Evolutionary conservation across 495 filamentous ascomycete genomes (phyloP).

Genomic region (Penicillium canariense): DNA sequence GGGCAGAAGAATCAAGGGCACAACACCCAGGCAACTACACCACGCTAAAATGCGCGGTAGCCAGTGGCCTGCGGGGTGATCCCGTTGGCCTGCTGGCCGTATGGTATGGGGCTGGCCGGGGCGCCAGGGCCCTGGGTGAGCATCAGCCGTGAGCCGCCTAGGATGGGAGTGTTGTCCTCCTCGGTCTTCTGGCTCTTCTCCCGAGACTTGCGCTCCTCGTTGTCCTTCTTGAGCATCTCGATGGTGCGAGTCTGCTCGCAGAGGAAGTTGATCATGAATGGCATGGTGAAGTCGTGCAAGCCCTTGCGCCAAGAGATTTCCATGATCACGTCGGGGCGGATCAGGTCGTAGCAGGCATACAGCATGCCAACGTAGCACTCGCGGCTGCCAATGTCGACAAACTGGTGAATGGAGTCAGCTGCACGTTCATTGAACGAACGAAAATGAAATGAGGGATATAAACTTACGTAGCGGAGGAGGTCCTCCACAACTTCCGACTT

Average conservation of each 20-base stretch:
- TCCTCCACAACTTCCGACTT: slow-evolving; percentile 94
- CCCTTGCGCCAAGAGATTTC: slow-evolving; percentile 97
- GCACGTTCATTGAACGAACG: slow-evolving; percentile 4
- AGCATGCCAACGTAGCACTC: slow-evolving; percentile 99
- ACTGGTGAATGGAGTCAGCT: slow-evolving; percentile 56
- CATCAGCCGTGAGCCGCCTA: slow-evolving; percentile 90
- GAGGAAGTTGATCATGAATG: slow-evolving; percentile 98
- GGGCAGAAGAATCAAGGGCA: slow-evolving; percentile 5
- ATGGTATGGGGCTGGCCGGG: slow-evolving; percentile 59
- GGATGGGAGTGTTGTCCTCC: slow-evolving; percentile 90
- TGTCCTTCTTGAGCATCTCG: slow-evolving; percentile 85
- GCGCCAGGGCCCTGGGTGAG: slow-evolving; percentile 85
- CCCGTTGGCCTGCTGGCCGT: slow-evolving; percentile 68
- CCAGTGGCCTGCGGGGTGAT: slow-evolving; percentile 80
- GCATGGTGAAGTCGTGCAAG: slow-evolving; percentile 97
- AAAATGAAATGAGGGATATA: background rate
- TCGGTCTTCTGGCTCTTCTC: slow-evolving; percentile 84
- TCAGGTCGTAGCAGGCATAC: slow-evolving; percentile 97
- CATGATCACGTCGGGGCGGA: slow-evolving; percentile 85
- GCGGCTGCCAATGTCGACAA: slow-evolving; percentile 97
- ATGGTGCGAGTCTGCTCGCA: slow-evolving; percentile 86
- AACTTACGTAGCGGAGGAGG: slow-evolving; percentile 88
- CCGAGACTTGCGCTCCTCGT: slow-evolving; percentile 90
- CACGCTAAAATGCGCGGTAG: slow-evolving; percentile 56
- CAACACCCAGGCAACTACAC: background rate